Evolutionary conservation across 108 stramenopile genomes (phyloP).

Genomic region (Skeletonema potamos): DNA sequence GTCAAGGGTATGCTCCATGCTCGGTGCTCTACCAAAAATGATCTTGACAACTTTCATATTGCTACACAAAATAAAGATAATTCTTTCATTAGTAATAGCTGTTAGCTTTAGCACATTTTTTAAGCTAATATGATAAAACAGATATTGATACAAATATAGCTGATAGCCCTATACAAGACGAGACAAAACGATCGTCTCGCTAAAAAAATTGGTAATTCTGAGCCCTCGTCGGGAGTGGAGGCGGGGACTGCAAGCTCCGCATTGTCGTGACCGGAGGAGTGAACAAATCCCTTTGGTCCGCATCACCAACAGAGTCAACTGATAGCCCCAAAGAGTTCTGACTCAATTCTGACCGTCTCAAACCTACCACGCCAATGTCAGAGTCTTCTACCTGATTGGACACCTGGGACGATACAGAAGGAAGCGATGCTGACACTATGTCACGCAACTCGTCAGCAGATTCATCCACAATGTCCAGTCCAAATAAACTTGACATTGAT

Average conservation of each 20-base stretch:
- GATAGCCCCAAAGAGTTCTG: constrained; percentile 29
- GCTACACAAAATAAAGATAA: not conserved
- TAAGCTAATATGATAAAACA: not conserved
- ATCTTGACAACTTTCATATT: not conserved
- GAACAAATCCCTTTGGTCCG: constrained; percentile 12
- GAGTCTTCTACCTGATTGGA: not conserved
- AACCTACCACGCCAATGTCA: not conserved
- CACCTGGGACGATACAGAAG: constrained; percentile 11
- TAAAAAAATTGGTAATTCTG: not conserved
- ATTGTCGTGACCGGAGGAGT: constrained; percentile 8
- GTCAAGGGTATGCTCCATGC: constrained; percentile 25
- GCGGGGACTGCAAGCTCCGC: constrained; percentile 22
- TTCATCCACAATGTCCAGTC: constrained; percentile 22
- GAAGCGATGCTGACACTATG: constrained; percentile 8
- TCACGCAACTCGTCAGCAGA: not conserved
- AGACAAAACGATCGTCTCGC: not conserved
- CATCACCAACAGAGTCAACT: constrained; percentile 21
- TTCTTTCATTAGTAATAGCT: not conserved
- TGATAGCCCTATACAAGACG: not conserved
- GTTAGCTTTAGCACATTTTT: constrained; percentile 1
- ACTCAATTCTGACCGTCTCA: constrained; percentile 27
- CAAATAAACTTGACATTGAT: constrained; percentile 29
- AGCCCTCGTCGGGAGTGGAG: constrained; percentile 9
- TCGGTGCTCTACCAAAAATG: not conserved
- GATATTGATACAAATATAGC: not conserved